Percentiles rank a stretch among this genome's conserved stretches.
Evolutionary conservation across 257 asterid species (phyloP).

Genomic region (Fraxinus americana): DNA sequence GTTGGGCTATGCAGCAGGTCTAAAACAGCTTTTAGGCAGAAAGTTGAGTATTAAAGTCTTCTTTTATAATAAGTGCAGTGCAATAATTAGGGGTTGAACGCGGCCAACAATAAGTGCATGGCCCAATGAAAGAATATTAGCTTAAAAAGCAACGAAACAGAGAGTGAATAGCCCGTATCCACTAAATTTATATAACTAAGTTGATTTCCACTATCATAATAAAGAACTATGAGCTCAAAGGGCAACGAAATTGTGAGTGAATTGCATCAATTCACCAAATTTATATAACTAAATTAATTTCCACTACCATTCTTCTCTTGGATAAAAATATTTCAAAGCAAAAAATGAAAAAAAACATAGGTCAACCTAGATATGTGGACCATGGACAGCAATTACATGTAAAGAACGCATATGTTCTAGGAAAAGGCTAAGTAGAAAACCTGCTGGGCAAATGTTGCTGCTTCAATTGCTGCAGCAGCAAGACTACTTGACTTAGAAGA

Average conservation of each 20-base stretch:
- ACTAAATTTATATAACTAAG: not conserved
- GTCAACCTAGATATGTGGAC: not conserved
- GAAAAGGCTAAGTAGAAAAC: constrained; percentile 44
- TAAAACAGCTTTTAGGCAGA: not conserved
- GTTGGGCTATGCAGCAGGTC: not conserved
- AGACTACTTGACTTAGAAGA: constrained; percentile 90
- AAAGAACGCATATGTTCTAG: not conserved
- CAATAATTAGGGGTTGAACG: not conserved
- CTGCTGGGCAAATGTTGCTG: constrained; percentile 99
- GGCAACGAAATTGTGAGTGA: not conserved
- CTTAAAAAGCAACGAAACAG: not conserved
- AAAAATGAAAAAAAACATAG: not conserved
- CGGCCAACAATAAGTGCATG: not conserved
- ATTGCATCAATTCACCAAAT: constrained; percentile 10
- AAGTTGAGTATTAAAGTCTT: not conserved
- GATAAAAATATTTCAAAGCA: not conserved
- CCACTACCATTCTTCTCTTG: not conserved
- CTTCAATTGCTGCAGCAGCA: constrained; percentile 99
- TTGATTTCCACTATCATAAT: not conserved
- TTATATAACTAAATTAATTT: not conserved
- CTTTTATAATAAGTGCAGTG: not conserved
- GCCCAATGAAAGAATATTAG: not conserved
- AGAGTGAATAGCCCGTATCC: not conserved
- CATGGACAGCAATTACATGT: not conserved
- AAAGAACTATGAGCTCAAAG: not conserved